phyloP scores from a whole-genome alignment of 2,329 filamentous ascomycete species.

The Cladobotryum mycophilum region DNA sequence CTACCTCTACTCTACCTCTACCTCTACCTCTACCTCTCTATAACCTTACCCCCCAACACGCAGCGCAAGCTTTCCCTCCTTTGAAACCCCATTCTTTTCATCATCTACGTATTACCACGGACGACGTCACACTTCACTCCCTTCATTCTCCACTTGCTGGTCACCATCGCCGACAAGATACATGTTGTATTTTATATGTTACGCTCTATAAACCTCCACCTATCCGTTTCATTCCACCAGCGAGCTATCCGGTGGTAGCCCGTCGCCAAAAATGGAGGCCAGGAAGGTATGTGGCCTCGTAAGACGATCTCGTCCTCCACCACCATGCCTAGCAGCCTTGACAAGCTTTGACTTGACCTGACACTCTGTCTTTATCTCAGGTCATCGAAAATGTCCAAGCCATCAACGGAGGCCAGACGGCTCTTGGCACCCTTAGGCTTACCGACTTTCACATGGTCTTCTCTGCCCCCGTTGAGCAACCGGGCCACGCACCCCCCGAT shows the following conservation, averaged over 20 bases:
- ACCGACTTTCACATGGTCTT: constrained; percentile 58
- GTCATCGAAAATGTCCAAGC: constrained; percentile 54
- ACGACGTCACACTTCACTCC: not conserved
- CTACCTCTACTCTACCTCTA: no score
- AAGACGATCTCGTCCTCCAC: no score
- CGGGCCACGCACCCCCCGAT: constrained; percentile 12
- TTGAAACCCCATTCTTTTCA: not conserved
- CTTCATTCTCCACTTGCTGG: not conserved
- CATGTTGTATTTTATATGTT: constrained; percentile 1
- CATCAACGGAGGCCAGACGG: constrained; percentile 52
- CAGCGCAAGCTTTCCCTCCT: not conserved
- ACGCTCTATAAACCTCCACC: not conserved
- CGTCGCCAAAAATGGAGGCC: constrained; percentile 30
- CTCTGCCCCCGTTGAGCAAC: constrained; percentile 35
- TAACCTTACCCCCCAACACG: not conserved
- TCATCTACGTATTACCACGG: not conserved
- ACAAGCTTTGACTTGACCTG: not conserved
- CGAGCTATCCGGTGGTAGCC: not conserved
- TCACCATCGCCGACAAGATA: not conserved
- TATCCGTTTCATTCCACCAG: constrained; percentile 4
- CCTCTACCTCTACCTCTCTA: no score
- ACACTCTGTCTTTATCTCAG: constrained; percentile 22
- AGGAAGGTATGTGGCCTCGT: constrained; percentile 30
- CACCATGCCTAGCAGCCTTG: no score
- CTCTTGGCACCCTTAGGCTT: constrained; percentile 52